Conservation (phyloP, 108 stramenopile genomes). For the Nitzschia palea region DNA sequence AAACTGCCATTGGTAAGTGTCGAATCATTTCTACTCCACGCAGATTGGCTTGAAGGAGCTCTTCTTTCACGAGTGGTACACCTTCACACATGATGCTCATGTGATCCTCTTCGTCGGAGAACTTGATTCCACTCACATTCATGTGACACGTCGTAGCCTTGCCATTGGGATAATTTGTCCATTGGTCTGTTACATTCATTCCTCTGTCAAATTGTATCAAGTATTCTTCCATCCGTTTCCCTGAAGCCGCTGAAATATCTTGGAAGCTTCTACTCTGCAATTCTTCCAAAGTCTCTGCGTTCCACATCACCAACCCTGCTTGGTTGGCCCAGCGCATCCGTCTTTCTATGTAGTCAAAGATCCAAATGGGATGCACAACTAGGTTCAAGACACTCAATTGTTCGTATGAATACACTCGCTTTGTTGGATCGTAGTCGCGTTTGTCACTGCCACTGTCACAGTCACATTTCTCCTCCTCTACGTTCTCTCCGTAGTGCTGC, state of each 20-base stretch:
- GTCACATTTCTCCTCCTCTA: neutral
- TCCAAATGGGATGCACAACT: slow-evolving; percentile 35
- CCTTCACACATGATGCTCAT: slow-evolving; percentile 9
- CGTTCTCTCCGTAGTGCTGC: neutral
- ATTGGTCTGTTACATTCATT: slow-evolving; percentile 29
- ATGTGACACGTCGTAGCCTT: slow-evolving; percentile 28
- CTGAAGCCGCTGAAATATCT: slow-evolving; percentile 23
- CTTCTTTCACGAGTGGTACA: slow-evolving; percentile 5
- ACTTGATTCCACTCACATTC: slow-evolving; percentile 17
- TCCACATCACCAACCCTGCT: slow-evolving; percentile 39
- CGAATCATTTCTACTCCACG: slow-evolving; percentile 51
- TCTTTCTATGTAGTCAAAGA: slow-evolving; percentile 40
- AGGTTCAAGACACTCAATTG: slow-evolving; percentile 2
- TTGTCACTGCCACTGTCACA: too few species aligned
- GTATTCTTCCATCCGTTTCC: slow-evolving; percentile 23
- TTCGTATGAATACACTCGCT: neutral
- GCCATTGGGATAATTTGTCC: slow-evolving; percentile 52
- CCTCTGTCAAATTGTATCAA: slow-evolving; percentile 24
- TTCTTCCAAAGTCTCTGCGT: slow-evolving; percentile 25
- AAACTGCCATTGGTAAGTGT: slow-evolving; percentile 50
- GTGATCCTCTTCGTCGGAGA: slow-evolving; percentile 4
- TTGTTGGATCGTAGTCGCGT: neutral
- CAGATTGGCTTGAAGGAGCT: slow-evolving; percentile 19
- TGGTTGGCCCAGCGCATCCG: slow-evolving; percentile 35
- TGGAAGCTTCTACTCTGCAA: slow-evolving; percentile 27